Conservation (phyloP, 202 grass and related monocot species). For the Dendrocalamus latiflorus region DNA sequence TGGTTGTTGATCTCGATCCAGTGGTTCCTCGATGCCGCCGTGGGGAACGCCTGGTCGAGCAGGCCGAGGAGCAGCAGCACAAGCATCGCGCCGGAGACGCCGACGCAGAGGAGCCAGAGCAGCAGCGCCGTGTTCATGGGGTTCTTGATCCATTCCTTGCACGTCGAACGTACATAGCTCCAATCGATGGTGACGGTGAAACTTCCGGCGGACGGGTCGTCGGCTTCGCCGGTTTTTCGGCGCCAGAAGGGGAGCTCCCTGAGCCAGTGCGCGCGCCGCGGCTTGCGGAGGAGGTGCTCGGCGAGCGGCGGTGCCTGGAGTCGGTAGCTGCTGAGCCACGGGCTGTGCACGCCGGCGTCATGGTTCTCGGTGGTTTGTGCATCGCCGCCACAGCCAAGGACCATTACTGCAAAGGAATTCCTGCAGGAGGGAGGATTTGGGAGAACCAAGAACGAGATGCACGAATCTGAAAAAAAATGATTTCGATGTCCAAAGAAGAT, state of each 20-base stretch:
- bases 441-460: too few species aligned
- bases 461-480: too few species aligned
- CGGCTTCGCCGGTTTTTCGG: not conserved
- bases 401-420: not conserved
- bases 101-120: slow-evolving; percentile 57
- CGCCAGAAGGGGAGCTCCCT: not conserved
- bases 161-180: not conserved
- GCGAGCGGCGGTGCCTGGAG: slow-evolving; percentile 13
- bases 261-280: slow-evolving; percentile 10
- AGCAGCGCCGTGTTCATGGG: slow-evolving; percentile 72
- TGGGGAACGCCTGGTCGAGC: too few species aligned
- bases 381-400: not conserved
- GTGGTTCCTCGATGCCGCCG: too few species aligned
- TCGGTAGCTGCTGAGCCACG: slow-evolving; percentile 24
- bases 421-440: not conserved
- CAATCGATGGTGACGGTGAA: slow-evolving; percentile 34
- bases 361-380: not conserved
- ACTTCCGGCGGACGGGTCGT: not conserved
- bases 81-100: too few species aligned
- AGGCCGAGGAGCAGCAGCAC: too few species aligned
- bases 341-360: not conserved
- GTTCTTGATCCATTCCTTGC: too few species aligned
- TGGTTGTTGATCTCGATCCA: too few species aligned
- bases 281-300: slow-evolving; percentile 8
- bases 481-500: too few species aligned